Evolutionary conservation across 2,329 filamentous ascomycete species (phyloP), one percentile per base, ranked within the genome.

Genomic region (Aureobasidium sp.): DNA sequence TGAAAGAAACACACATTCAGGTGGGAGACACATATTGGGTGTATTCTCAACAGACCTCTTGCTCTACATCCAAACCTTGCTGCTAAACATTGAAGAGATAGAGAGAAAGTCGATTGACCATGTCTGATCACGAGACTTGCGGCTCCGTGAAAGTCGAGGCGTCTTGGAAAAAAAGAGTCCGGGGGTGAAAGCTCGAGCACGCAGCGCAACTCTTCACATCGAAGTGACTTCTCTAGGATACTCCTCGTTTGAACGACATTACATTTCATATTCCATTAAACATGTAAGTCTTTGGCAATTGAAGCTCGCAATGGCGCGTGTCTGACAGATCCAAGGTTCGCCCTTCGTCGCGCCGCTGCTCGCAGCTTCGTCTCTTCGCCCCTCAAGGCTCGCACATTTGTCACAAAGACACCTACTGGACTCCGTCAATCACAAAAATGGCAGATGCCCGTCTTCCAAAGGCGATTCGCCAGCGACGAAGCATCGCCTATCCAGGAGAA

Each of bases 281-380:
- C 3, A 57, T 57, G 53, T 57, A 11, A 57, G 53, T 5, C 7
- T 21, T n/a, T 36, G 7, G 4, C 8, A n/a, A 4, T 10, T 1
- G 7, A 8, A 21, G 8, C 14, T 3, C 21, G 27, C 29, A 3
- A 41, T 7, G 21, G 21, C 21, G 41, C 41, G n/a, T 5, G n/a
- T 27, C 55, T 59, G 25, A 59, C 34, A 32, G 4, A 30, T 49
- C 5, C 49, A 86, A 83, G 83, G 81, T 79, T 74, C 34, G 76
- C 77, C 66, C 75, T 87, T 66, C 82, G 83, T 64, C 82, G 81
- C 68, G 76, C 80, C 66, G 82, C 83, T 67, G 75, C 79, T 69
- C 81, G 82, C 69, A 78, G 82, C 53, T 68, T 84, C 62, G 68
- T 73, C 64, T 75, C 77, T 48, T 70, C 76, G 66, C 66, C 78